A percentile compares a stretch with the other conserved stretches of the same genome.
These are phyloP conservation scores for Ceratocystiopsis sp. DNA, from an alignment of 2,329 filamentous ascomycete genomes.

Conservation along the genomic window DNA sequence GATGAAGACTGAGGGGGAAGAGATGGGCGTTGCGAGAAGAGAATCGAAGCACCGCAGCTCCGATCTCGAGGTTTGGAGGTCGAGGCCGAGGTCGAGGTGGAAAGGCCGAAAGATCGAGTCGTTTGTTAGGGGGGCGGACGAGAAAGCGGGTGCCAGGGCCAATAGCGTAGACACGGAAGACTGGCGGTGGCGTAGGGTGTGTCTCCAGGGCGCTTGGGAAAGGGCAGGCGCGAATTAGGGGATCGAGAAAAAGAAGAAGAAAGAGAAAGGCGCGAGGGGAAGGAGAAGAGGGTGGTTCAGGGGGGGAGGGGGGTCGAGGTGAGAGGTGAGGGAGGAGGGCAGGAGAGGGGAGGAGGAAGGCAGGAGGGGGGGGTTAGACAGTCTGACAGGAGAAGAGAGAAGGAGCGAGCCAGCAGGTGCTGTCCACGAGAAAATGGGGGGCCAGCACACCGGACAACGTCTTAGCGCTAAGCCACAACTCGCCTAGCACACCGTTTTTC, in stretches of 20 bases:
- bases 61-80: no score
- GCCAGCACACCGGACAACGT: slow-evolving; percentile 2
- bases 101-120: no score
- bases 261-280: neutral
- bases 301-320: no score
- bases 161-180: neutral
- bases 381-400: neutral
- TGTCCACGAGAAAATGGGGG: slow-evolving; percentile 4
- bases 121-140: no score
- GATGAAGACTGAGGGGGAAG: no score
- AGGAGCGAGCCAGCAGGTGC: slow-evolving; percentile 1
- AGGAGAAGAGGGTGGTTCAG: no score
- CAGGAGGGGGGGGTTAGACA: neutral
- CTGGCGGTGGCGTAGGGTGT: no score
- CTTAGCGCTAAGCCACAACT: slow-evolving; percentile 5
- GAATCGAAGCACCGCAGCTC: no score
- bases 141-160: no score
- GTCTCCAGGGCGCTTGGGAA: neutral
- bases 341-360: neutral
- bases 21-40: no score
- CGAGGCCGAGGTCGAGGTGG: no score
- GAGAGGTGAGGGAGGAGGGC: slow-evolving; percentile 1
- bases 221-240: no score
- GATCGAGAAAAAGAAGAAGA: neutral
- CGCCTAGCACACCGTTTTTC: slow-evolving; percentile 6